These are phyloP conservation scores for Raffaelea ambrosiae DNA, from an alignment of 2,329 filamentous ascomycete species.

Conservation along the genomic window DNA sequence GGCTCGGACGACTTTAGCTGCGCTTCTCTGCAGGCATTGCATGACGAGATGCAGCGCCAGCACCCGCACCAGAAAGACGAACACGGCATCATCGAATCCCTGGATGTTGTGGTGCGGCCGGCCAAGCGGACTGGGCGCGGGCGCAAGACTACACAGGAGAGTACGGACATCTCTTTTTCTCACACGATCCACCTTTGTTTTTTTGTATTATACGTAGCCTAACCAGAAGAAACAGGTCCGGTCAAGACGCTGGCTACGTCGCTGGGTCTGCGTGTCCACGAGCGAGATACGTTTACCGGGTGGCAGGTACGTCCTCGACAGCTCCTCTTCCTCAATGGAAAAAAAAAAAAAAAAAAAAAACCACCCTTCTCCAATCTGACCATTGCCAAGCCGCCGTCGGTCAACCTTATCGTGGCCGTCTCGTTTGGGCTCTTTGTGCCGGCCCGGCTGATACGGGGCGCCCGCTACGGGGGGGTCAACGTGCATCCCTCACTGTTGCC, in stretches of 20 bases:
- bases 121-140: slow-evolving; percentile 72
- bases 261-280: slow-evolving; percentile 60
- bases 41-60: slow-evolving; percentile 35
- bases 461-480: slow-evolving; percentile 82
- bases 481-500: slow-evolving; percentile 88
- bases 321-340: too few relatives aligned
- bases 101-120: slow-evolving; percentile 79
- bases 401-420: slow-evolving; percentile 81
- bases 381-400: slow-evolving; percentile 20
- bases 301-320: slow-evolving; percentile 48
- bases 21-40: slow-evolving; percentile 61
- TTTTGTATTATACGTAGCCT: slow-evolving; percentile 1
- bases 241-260: slow-evolving; percentile 57
- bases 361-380: too few relatives aligned
- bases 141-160: slow-evolving; percentile 56
- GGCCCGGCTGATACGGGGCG: slow-evolving; percentile 56
- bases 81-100: slow-evolving; percentile 54
- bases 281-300: slow-evolving; percentile 70
- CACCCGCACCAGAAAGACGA: background rate
- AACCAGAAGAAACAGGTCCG: slow-evolving; percentile 36
- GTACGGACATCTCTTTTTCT: slow-evolving; percentile 28
- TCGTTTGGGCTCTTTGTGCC: slow-evolving; percentile 93
- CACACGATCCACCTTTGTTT: background rate
- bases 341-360: too few relatives aligned
- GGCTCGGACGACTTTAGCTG: slow-evolving; percentile 90